Evolutionary conservation across 2,329 filamentous ascomycete genomes (phyloP).

Genomic region (Neocatenulostroma microsporum): DNA sequence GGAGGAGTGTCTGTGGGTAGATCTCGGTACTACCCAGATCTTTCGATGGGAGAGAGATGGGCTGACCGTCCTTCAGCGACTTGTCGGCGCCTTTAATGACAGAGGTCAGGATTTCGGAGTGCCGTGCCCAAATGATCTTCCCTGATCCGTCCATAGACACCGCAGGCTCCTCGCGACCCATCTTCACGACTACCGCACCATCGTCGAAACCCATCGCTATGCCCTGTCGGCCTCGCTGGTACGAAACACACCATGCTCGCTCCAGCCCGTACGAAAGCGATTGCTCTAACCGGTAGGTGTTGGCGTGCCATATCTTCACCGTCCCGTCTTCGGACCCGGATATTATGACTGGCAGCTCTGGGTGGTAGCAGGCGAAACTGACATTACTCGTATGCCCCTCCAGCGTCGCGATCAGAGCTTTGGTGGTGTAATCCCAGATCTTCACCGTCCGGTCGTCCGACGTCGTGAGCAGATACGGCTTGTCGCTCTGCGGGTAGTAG

Average conservation of each 20-base stretch:
- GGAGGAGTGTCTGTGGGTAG: conserved; percentile 86
- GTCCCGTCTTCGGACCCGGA: conserved; percentile 97
- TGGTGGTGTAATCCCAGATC: conserved; percentile 98
- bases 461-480: conserved; percentile 85
- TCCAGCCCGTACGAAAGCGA: conserved; percentile 93
- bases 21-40: conserved; percentile 94
- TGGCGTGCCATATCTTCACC: conserved; percentile 97
- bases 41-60: conserved; percentile 80
- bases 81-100: conserved; percentile 90
- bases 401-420: conserved; percentile 89
- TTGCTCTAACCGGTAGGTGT: conserved; percentile 93
- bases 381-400: conserved; percentile 98
- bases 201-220: conserved; percentile 96
- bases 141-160: conserved; percentile 95
- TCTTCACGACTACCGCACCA: conserved; percentile 94
- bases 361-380: conserved; percentile 96
- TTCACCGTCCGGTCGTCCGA: conserved; percentile 96
- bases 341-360: conserved; percentile 92
- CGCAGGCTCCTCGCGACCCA: conserved; percentile 92
- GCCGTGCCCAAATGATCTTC: conserved; percentile 91
- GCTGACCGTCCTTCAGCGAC: conserved; percentile 76
- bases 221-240: conserved; percentile 88
- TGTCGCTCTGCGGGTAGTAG: conserved; percentile 63
- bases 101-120: conserved; percentile 89
- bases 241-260: conserved; percentile 94